These are phyloP conservation scores for Aureobasidium sp. DNA, from an alignment of 2,329 filamentous ascomycete species.

Conservation along the genomic window DNA sequence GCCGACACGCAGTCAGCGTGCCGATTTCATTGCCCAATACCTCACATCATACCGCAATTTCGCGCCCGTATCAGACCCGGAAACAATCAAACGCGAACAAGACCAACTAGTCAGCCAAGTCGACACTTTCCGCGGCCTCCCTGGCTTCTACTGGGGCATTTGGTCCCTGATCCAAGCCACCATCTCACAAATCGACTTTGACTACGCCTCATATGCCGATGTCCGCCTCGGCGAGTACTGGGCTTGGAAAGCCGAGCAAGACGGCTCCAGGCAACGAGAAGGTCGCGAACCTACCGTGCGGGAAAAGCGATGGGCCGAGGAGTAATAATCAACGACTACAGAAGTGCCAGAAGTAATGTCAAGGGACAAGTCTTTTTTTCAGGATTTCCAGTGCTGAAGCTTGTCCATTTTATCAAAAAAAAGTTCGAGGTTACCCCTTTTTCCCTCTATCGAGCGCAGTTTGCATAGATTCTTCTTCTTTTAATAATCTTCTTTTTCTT, in stretches of 20 bases:
- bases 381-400: too few species aligned
- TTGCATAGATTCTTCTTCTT: neutral
- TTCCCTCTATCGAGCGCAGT: neutral
- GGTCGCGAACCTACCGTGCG: conserved; percentile 61
- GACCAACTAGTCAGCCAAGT: conserved; percentile 70
- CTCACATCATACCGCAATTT: conserved; percentile 59
- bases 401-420: neutral
- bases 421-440: neutral
- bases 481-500: neutral
- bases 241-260: conserved; percentile 73
- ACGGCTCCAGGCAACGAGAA: conserved; percentile 51
- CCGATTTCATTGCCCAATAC: conserved; percentile 78
- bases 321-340: neutral
- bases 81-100: conserved; percentile 52
- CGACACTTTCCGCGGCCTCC: conserved; percentile 78
- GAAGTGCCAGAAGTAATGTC: neutral
- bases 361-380: too few species aligned
- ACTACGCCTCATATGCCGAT: conserved; percentile 90
- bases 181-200: conserved; percentile 93
- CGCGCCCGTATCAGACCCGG: conserved; percentile 13
- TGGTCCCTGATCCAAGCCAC: conserved; percentile 93
- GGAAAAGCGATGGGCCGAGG: conserved; percentile 71
- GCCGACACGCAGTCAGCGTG: conserved; percentile 68
- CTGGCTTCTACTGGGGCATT: conserved; percentile 86
- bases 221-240: conserved; percentile 82